Evolutionary conservation across 495 filamentous ascomycete genomes (phyloP).

Genomic region (Pseudoneurospora amorphoporcata): DNA sequence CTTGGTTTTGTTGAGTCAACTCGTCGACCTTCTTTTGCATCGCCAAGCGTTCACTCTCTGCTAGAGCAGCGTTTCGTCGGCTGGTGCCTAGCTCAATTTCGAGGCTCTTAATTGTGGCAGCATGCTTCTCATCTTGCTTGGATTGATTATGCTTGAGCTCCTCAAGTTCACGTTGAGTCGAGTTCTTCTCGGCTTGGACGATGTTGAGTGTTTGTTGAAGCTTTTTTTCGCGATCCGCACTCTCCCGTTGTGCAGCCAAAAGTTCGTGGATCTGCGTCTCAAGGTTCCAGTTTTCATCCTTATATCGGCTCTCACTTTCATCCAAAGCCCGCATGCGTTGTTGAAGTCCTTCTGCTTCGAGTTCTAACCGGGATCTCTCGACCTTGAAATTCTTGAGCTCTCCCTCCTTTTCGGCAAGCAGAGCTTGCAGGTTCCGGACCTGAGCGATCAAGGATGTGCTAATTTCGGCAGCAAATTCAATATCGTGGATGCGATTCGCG

Average conservation of each 20-base stretch:
- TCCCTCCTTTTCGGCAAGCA: conserved; percentile 81
- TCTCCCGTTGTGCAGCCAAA: conserved; percentile 55
- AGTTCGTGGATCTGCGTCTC: conserved; percentile 83
- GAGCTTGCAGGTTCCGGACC: conserved; percentile 74
- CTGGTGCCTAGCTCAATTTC: conserved; percentile 77
- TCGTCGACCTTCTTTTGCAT: conserved; percentile 80
- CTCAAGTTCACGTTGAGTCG: conserved; percentile 72
- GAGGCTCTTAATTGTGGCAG: conserved; percentile 63
- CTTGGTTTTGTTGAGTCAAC: conserved; percentile 73
- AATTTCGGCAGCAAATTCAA: conserved; percentile 93
- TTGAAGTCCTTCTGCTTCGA: conserved; percentile 67
- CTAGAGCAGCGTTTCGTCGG: conserved; percentile 60
- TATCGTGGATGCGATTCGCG: conserved; percentile 74
- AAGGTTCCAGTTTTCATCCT: conserved; percentile 95
- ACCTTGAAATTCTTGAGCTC: conserved; percentile 59
- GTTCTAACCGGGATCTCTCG: conserved; percentile 68
- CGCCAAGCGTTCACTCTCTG: conserved; percentile 60
- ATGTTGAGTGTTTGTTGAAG: conserved; percentile 59
- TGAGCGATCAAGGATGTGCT: conserved; percentile 82
- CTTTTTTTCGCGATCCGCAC: conserved; percentile 67
- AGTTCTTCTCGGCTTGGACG: conserved; percentile 62
- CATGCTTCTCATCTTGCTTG: conserved; percentile 72
- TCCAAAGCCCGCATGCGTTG: conserved; percentile 72
- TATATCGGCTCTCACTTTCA: conserved; percentile 88
- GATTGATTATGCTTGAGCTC: conserved; percentile 70